A percentile compares a stretch with the other conserved stretches of the same genome.
phyloP scores from a whole-genome alignment of 169 alveolate species.

The Plasmodium berghei region DNA sequence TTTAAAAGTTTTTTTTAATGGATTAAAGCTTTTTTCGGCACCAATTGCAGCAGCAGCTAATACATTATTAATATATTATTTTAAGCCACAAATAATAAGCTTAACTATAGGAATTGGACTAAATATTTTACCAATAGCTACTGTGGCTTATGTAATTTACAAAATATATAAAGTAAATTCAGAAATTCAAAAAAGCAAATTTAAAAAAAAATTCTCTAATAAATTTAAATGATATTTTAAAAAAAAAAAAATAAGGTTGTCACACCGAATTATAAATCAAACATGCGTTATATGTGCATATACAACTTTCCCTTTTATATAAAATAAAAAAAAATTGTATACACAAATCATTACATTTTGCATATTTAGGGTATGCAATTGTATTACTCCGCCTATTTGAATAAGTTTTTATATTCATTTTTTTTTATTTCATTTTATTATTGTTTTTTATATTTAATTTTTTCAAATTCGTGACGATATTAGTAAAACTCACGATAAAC shows the following conservation, averaged over 20 bases:
- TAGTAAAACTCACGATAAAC: too few relatives aligned
- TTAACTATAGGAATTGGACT: neutral
- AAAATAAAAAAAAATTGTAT: neutral
- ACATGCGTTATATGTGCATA: neutral
- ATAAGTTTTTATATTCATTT: too few relatives aligned
- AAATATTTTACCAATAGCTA: neutral
- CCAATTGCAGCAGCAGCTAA: constrained; percentile 34
- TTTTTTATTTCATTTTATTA: too few relatives aligned
- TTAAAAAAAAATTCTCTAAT: neutral
- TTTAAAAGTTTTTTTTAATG: constrained; percentile 18
- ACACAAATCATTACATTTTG: neutral
- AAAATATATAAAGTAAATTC: constrained; percentile 26
- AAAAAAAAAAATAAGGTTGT: neutral
- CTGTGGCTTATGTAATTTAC: constrained; percentile 7
- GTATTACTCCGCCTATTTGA: too few relatives aligned
- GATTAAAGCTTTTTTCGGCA: constrained; percentile 30
- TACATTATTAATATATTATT: constrained; percentile 1
- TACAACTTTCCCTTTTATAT: neutral
- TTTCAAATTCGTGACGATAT: too few relatives aligned
- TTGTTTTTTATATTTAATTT: too few relatives aligned
- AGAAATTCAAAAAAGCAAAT: constrained; percentile 1
- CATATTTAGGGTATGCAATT: neutral
- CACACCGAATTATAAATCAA: neutral
- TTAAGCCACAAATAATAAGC: constrained; percentile 22
- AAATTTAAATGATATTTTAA: neutral